Evolutionary conservation across 169 alveolate genomes (phyloP).

Genomic region (Cryptosporidium andersoni): DNA sequence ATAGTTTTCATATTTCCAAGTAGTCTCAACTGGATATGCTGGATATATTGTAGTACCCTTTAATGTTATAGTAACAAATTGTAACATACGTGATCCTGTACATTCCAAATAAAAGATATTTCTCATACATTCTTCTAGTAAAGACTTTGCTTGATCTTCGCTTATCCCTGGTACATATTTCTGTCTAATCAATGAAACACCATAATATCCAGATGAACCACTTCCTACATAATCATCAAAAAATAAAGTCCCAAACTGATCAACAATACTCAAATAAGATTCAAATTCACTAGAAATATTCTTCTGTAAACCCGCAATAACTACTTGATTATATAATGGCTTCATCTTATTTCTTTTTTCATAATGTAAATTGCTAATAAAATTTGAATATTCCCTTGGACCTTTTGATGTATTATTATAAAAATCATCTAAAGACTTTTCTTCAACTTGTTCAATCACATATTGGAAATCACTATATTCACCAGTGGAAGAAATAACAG

Average conservation of each 20-base stretch:
- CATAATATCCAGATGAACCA: constrained; percentile 76
- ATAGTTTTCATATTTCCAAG: constrained; percentile 46
- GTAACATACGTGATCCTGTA: constrained; percentile 65
- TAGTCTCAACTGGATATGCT: constrained; percentile 44
- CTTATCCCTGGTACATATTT: constrained; percentile 74
- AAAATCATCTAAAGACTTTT: constrained; percentile 38
- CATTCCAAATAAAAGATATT: constrained; percentile 61
- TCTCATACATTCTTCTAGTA: constrained; percentile 75
- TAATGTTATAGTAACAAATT: constrained; percentile 33
- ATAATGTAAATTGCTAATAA: constrained; percentile 48
- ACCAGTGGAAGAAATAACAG: constrained; percentile 39
- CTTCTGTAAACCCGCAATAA: constrained; percentile 75
- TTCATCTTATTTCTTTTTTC: constrained; percentile 73
- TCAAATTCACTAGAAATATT: constrained; percentile 75
- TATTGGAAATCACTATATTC: constrained; percentile 61
- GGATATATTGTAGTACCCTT: constrained; percentile 60
- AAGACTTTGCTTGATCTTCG: constrained; percentile 74
- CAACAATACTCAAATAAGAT: constrained; percentile 38
- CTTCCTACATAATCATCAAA: constrained; percentile 75
- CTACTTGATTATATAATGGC: constrained; percentile 72
- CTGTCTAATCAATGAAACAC: constrained; percentile 74
- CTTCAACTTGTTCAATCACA: constrained; percentile 47
- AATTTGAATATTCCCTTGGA: constrained; percentile 46
- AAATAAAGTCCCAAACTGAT: constrained; percentile 76
- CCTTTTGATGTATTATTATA: constrained; percentile 10